Base-by-base conservation (phyloP, 768 basidiomycete species). In the Nidularia sp. region DNA sequence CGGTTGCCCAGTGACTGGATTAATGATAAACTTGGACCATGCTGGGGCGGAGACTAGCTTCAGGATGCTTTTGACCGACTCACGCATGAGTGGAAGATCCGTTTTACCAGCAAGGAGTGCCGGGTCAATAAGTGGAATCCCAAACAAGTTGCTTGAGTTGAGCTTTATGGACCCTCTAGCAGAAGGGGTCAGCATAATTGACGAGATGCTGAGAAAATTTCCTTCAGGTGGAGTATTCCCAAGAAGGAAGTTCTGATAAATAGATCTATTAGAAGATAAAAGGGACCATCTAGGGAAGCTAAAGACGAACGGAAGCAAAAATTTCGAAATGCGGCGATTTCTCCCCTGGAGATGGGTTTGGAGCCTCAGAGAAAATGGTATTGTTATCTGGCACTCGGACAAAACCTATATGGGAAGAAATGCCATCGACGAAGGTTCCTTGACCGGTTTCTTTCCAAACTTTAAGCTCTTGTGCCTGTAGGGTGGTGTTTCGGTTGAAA, bases 291-390 rank as follows among this genome's bases (percentile, higher is more conserved):
- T 34, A 3, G 31, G 35, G 35, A 35, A 9, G 61, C 7, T 8
- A 9, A 45, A 9, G 9, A 45, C 66, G 0, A 46, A 72, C 70
- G 12, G 59, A 54, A 35, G 70, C 55, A 13, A 60, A 55, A n/a
- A 70, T 48, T 46, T 74, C 72, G 46, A 67, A 67, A 47, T 73
- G 70, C 6, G 70, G 67, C 0, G 68, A 61, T 10, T 60, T 52
- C 4, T 61, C 61, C 0, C 73, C 73, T 0, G 69, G 59, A 2
- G 73, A 57, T 5, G 70, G 67, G 51, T 73, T 68, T 5, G 54
- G 47, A 22, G 55, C 50, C 1, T 53, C 41, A 6, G 52, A 33
- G 36, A 70, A 64, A 9, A 66, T 59, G 1, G 57, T 22, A 12
- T 52, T 56, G 34, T 65, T 51, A 6, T 55, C 41, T 7, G 63